Evolutionary conservation across 1,284 basidiomycete genomes (phyloP).

Genomic region (Gomphus bonarii): DNA sequence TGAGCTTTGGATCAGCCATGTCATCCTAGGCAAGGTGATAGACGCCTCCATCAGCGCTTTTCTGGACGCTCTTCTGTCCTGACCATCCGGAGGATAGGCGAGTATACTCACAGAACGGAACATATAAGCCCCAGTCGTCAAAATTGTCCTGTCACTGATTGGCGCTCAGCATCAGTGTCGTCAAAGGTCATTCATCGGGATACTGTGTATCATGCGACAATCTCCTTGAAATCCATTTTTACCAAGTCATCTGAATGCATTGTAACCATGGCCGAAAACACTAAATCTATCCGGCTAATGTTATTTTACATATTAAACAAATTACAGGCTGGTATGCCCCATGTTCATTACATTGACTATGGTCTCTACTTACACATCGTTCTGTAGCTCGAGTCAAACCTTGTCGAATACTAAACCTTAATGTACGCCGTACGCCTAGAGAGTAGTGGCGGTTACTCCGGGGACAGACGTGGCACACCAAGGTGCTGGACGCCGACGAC

Average conservation of each 20-base stretch:
- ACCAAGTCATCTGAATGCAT: neutral
- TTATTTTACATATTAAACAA: neutral
- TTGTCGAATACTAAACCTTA: neutral
- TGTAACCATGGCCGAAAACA: neutral
- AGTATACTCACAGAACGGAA: neutral
- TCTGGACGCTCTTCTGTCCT: neutral
- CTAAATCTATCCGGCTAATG: neutral
- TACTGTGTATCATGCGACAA: neutral
- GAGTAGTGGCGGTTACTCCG: too few species aligned
- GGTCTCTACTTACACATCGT: neutral
- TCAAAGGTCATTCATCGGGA: neutral
- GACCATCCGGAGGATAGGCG: neutral
- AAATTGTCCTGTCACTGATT: neutral
- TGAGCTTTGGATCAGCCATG: neutral
- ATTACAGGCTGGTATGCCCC: neutral
- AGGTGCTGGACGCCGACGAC: too few species aligned
- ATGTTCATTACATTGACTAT: neutral
- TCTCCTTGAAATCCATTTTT: neutral
- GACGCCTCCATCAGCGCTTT: neutral
- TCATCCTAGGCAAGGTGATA: neutral
- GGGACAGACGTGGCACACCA: too few species aligned
- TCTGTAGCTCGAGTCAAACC: slow-evolving; percentile 5
- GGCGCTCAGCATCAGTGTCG: neutral
- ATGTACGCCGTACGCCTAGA: too few species aligned
- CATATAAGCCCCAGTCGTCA: too few species aligned